Conservation (phyloP, 139 green algal genomes). For the Microglena sp. region DNA sequence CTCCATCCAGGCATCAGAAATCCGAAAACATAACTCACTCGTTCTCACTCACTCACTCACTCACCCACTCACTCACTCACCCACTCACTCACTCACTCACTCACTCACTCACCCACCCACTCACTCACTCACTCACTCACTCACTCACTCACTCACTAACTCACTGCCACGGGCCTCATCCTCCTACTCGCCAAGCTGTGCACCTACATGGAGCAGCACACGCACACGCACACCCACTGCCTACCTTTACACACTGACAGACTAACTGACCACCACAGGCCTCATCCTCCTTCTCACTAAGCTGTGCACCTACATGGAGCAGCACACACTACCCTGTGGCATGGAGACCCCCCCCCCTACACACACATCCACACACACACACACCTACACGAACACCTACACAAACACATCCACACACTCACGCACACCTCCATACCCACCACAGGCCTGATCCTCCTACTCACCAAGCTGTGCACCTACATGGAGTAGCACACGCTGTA, state of each 20-base stretch:
- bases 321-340: not conserved
- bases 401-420: conserved; percentile 4
- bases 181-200: conserved; percentile 62
- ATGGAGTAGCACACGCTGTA: too few relatives aligned
- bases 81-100: too few relatives aligned
- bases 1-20: too few relatives aligned
- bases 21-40: too few relatives aligned
- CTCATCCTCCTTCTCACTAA: conserved; percentile 60
- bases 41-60: too few relatives aligned
- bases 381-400: not conserved
- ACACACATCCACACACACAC: too few relatives aligned
- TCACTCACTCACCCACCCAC: too few relatives aligned
- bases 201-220: conserved; percentile 44
- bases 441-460: too few relatives aligned
- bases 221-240: too few relatives aligned
- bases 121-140: too few relatives aligned
- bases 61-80: too few relatives aligned
- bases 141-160: not conserved
- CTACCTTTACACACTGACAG: conserved; percentile 51
- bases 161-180: conserved; percentile 29
- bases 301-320: conserved; percentile 14
- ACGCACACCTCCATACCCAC: not conserved
- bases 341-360: conserved; percentile 28
- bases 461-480: too few relatives aligned
- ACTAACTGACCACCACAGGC: conserved; percentile 45